Conservation (phyloP, 208 protist species). For the Balamuthia mandrillaris region DNA sequence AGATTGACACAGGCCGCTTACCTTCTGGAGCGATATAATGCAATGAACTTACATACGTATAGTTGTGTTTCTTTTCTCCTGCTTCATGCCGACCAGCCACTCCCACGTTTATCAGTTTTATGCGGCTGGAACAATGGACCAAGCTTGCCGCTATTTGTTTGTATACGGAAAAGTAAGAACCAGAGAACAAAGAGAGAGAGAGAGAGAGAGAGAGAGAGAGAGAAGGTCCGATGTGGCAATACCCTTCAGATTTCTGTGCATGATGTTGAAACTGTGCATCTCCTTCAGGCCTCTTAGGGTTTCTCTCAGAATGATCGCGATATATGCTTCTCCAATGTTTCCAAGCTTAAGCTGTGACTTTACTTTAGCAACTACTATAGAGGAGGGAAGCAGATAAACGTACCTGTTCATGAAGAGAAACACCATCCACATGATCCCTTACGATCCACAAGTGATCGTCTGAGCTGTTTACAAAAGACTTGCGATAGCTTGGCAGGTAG, state of each 20-base stretch:
- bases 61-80: slow-evolving; percentile 1
- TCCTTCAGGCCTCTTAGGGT: slow-evolving; percentile 49
- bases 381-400: slow-evolving; percentile 19
- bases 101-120: slow-evolving; percentile 54
- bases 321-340: slow-evolving; percentile 28
- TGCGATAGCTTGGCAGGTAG: slow-evolving; percentile 51
- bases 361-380: not conserved
- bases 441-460: slow-evolving; percentile 60
- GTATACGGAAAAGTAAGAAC: not conserved
- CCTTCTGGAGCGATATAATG: slow-evolving; percentile 60
- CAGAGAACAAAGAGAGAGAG: not conserved
- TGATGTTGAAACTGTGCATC: slow-evolving; percentile 37
- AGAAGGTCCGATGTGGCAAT: not conserved
- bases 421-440: slow-evolving; percentile 47
- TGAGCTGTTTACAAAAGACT: slow-evolving; percentile 42
- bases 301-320: slow-evolving; percentile 48
- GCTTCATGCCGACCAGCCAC: slow-evolving; percentile 18
- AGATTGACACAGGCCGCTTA: too few species aligned
- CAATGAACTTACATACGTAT: slow-evolving; percentile 59
- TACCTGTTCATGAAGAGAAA: not conserved
- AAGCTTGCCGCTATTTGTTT: not conserved
- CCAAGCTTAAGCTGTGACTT: not conserved
- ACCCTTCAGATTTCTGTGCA: not conserved
- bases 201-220: not conserved
- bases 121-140: not conserved